Percentiles rank a stretch among this genome's conserved stretches.
Evolutionary conservation across 495 filamentous ascomycete genomes (phyloP).

Genomic region (Trichoderma virens): DNA sequence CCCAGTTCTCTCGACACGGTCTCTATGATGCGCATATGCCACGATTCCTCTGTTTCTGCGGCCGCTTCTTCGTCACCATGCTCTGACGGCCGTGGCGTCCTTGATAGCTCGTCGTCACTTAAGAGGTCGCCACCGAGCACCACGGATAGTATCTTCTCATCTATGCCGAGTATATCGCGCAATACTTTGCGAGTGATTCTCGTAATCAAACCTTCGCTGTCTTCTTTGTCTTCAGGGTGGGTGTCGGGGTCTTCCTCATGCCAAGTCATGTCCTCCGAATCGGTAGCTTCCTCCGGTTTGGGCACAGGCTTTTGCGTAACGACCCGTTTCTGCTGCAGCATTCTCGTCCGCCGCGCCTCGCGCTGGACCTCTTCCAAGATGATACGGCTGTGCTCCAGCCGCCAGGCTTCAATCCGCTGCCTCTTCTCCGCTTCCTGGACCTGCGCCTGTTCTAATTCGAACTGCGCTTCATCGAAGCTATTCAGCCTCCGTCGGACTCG

Average conservation of each 20-base stretch:
- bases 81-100: slow-evolving; percentile 29
- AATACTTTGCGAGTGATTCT: slow-evolving; percentile 81
- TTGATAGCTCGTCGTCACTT: slow-evolving; percentile 41
- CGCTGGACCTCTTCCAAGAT: slow-evolving; percentile 82
- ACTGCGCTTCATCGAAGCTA: slow-evolving; percentile 44
- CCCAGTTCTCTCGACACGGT: slow-evolving; percentile 83
- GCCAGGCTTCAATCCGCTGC: slow-evolving; percentile 81
- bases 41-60: slow-evolving; percentile 43
- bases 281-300: slow-evolving; percentile 12
- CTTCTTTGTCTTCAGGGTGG: slow-evolving; percentile 12
- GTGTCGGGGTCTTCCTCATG: slow-evolving; percentile 26
- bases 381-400: slow-evolving; percentile 78
- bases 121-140: slow-evolving; percentile 81
- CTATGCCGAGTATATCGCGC: slow-evolving; percentile 81
- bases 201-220: slow-evolving; percentile 62
- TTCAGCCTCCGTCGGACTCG: slow-evolving; percentile 60
- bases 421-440: slow-evolving; percentile 59
- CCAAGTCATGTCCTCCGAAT: slow-evolving; percentile 30
- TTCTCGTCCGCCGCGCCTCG: slow-evolving; percentile 61
- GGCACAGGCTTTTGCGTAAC: not conserved
- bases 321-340: slow-evolving; percentile 10
- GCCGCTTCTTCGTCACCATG: slow-evolving; percentile 16
- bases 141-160: slow-evolving; percentile 73
- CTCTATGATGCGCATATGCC: slow-evolving; percentile 72
- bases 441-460: slow-evolving; percentile 52